Base-by-base conservation (phyloP, 345 rosid species). In the Camelina neglecta region DNA sequence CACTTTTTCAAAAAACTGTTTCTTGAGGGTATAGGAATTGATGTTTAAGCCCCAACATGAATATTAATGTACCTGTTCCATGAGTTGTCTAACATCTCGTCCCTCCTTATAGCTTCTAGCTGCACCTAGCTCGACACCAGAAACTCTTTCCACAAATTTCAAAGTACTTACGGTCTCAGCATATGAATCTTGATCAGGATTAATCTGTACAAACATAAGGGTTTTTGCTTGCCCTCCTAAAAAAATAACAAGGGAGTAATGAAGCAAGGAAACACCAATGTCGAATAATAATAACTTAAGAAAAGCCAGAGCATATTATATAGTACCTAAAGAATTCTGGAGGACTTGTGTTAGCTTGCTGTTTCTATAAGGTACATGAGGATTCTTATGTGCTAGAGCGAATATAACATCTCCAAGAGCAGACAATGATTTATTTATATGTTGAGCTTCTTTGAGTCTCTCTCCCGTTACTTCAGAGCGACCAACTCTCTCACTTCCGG, bases 261-360 rank as follows among this genome's bases (percentile, higher is more conserved):
- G 44, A 3, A 66, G 54, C 13, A 64, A 35, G 38, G 2, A 33
- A 75, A 36, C 20, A 41, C 51, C 23, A 72, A 16, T 53, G 31
- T 53, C 21, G 20, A 6, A 16, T 45, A 38, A 23, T n/a, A 8
- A 3, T n/a, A 7, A 1, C 2, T 68, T 12, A 8, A 21, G 7
- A 15, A 64, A 33, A 47, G 23, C 44, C 10, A 42, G 12, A 38
- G 35, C 49, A 13, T 44, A 9, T 11, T 20, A 63, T 18, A 63
- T 41, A 44, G 56, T 86, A 90, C 96, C 98, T 70, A 93, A 77
- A 36, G 97, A 93, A 79, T 91, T 91, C 74, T 93, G 97, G 57
- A 93, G 93, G 57, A 93, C 96, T 91, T 93, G 98, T 38, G 98
- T 93, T 29, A 93, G 72, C 75, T 93, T 93, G 87, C 97, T 93